Percentiles rank a stretch among this genome's conserved stretches.
These are phyloP conservation scores for Avena eriantha DNA, from an alignment of 176 grass and related monocot species.

Conservation along the genomic window DNA sequence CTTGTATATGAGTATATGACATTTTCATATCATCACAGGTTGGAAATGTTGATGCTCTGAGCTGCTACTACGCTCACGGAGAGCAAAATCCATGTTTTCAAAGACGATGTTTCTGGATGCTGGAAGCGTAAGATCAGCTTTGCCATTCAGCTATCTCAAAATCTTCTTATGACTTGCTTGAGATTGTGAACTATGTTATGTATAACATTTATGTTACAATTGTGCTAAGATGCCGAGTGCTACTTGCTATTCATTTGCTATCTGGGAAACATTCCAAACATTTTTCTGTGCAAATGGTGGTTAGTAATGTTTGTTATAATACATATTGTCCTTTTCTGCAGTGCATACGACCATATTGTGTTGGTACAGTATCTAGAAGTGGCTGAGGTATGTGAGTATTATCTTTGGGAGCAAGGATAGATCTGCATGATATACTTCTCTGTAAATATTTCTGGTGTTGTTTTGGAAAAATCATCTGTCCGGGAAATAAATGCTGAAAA, in stretches of 20 bases:
- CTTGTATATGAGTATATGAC: constrained; percentile 31
- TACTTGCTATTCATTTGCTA: constrained; percentile 1
- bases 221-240: constrained; percentile 27
- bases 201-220: constrained; percentile 11
- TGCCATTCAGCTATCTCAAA: constrained; percentile 31
- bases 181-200: constrained; percentile 3
- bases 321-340: constrained; percentile 52
- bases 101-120: constrained; percentile 93
- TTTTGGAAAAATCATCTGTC: constrained; percentile 28
- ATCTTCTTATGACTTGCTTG: constrained; percentile 5
- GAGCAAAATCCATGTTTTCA: constrained; percentile 94
- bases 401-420: constrained; percentile 24
- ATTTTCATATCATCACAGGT: constrained; percentile 60
- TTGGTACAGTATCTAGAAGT: constrained; percentile 96
- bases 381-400: constrained; percentile 74
- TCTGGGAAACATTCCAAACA: constrained; percentile 23
- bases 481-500: constrained; percentile 23
- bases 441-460: constrained; percentile 25
- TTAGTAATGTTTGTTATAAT: constrained; percentile 36
- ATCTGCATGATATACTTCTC: constrained; percentile 31
- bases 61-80: constrained; percentile 97
- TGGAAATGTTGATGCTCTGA: constrained; percentile 88
- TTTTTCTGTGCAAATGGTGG: constrained; percentile 21
- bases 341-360: constrained; percentile 89
- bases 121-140: constrained; percentile 79